phyloP scores from a whole-genome alignment of 1,284 basidiomycete genomes.

The Fistulina hepatica region DNA sequence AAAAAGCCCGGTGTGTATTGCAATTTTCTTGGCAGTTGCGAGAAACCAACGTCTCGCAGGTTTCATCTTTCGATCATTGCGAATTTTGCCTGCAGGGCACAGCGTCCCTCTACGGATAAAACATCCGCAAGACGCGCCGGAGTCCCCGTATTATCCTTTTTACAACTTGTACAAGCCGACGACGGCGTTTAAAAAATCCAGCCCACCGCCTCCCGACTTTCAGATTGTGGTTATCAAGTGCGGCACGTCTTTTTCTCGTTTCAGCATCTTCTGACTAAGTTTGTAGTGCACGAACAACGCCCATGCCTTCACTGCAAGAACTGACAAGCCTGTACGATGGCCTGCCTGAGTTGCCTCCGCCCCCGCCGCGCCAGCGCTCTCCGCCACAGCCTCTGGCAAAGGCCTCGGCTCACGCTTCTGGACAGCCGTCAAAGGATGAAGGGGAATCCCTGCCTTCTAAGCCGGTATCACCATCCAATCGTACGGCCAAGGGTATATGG shows the following conservation, averaged over 20 bases:
- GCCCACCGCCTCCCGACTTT: slow-evolving; percentile 79
- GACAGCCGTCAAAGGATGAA: slow-evolving; percentile 6
- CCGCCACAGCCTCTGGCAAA: too few relatives aligned
- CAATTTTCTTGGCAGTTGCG: neutral
- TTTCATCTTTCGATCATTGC: slow-evolving; percentile 59
- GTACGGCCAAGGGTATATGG: slow-evolving; percentile 8
- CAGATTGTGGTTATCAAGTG: slow-evolving; percentile 79
- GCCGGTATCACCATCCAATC: neutral
- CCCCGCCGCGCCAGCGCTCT: slow-evolving; percentile 38
- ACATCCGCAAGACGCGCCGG: slow-evolving; percentile 8
- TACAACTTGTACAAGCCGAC: slow-evolving; percentile 89
- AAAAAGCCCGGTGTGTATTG: slow-evolving; percentile 34
- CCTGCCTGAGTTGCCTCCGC: slow-evolving; percentile 47
- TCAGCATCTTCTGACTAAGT: slow-evolving; percentile 1
- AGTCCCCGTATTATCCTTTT: slow-evolving; percentile 73
- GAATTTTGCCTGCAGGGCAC: slow-evolving; percentile 67
- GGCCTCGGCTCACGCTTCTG: too few relatives aligned
- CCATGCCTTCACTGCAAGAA: slow-evolving; percentile 63
- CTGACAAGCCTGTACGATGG: slow-evolving; percentile 50
- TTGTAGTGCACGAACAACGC: slow-evolving; percentile 56
- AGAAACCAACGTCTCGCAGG: slow-evolving; percentile 30
- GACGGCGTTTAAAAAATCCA: slow-evolving; percentile 73
- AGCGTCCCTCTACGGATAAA: slow-evolving; percentile 24
- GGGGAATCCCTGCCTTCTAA: slow-evolving; percentile 11
- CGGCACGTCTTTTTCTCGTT: slow-evolving; percentile 20